Base-by-base conservation (phyloP, 805 yeast genomes). In the Wickerhamomyces sydowiorum region DNA sequence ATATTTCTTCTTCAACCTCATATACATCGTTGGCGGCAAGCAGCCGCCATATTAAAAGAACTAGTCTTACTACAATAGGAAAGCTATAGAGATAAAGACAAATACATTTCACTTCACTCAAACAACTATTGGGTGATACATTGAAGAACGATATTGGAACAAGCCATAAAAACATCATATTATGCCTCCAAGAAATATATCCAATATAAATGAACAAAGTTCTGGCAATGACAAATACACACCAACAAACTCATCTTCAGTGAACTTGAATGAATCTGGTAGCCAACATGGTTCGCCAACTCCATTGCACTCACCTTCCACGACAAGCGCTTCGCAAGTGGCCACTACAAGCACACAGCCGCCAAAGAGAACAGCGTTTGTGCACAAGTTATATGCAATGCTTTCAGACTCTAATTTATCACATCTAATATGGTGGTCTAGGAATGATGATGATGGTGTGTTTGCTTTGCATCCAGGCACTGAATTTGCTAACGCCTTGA, bases 401-500 rank as follows among this genome's bases (percentile, higher is more conserved):
- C 66, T 80, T 14, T 70, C 72, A 23, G 86, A 80, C 51, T 65
- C 69, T 1, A 50, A 64, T n/a, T 65, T 80, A 7, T 53, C 72
- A 9, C 75, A 72, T 49, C 62, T 80, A 27, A 78, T 80, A 25
- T 79, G 85, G 83, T 80, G 86, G 86, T 64, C 79, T 3, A 64
- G 77, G 43, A 49, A 50, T 14, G 54, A 51, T n/a, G 56, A 61
- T 33, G 62, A 60, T 42, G 72, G 75, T 43, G 78, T 83, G 1
- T 81, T 81, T 65, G 81, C 83, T 1, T 56, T 81, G n/a, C 68
- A 71, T 35, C 86, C 87, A 0, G 79, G 80, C 15, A 68, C 77
- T 23, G 83, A 78, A 47, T 81, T 81, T 58, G 77, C 83, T 10
- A 64, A 67, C 31, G 75, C 76, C 1, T 58, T 84, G 38, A 78